Base-by-base conservation (phyloP, 768 basidiomycete genomes). In the Daedalea quercina region DNA sequence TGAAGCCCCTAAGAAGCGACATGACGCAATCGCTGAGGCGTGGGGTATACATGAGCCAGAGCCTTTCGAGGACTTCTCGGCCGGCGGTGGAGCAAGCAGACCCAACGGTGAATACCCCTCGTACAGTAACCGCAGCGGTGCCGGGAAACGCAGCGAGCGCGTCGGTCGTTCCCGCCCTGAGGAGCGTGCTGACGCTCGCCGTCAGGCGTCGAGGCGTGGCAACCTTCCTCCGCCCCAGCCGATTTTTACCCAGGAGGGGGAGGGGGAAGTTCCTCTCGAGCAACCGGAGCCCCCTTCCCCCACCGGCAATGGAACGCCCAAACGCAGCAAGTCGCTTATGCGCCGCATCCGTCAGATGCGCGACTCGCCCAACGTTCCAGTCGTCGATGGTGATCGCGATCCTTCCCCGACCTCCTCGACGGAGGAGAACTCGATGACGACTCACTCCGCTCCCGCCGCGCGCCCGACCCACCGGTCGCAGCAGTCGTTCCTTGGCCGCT, bases 21-120 rank as follows among this genome's bases (percentile, higher is more conserved):
- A 88, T 31, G 89, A 93, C 60, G 89, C 87, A 34, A 84, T 94
- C 54, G 90, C 90, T 44, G 91, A 93, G 68, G 91, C 91, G 1
- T 93, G 91, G 91, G 91, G 91, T 34, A 90, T 90, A 47, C 88
- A 91, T 60, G 91, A 93, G 62, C 91, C 91, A 3, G 91, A 94
- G 63, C 91, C 91, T 7, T 93, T 79, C 61, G 90, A 94, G 61
- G 90, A 94, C 60, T 94, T 93, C 65, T 87, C 81, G 57, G 90
- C 89, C 22, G 91, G 88, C 19, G 86, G 87, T 42, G 85, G 86
- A 37, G 52, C 57, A 8, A 52, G 54, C 13, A 54, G 57, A 8
- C 52, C 49, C 20, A 47, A 54, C 33, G 53, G 67, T 57, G 50
- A 66, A 59, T 52, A 75, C 24, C 82, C 82, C 46, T 67, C 68